These are phyloP conservation scores for Lojkania enalia DNA, from an alignment of 2,329 filamentous ascomycete genomes.

Conservation along the genomic window DNA sequence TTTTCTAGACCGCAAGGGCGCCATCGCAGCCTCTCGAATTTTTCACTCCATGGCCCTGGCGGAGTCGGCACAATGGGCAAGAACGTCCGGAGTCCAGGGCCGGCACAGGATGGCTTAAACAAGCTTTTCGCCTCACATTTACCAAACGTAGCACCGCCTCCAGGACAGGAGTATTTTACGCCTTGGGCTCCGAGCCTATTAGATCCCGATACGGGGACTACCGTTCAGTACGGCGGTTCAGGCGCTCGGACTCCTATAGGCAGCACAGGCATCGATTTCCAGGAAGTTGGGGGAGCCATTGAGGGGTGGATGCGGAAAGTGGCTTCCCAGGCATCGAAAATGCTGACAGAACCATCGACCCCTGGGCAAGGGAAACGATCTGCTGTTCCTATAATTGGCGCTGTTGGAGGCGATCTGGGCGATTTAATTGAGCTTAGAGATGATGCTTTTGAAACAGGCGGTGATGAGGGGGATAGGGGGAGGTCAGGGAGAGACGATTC, in stretches of 20 bases:
- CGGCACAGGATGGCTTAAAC: slow-evolving; percentile 82
- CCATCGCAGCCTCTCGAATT: slow-evolving; percentile 41
- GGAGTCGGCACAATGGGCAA: slow-evolving; percentile 82
- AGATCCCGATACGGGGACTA: slow-evolving; percentile 35
- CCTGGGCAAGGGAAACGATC: slow-evolving; percentile 34
- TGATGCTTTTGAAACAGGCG: slow-evolving; percentile 56
- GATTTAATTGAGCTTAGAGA: slow-evolving; percentile 72
- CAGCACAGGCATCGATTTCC: slow-evolving; percentile 57
- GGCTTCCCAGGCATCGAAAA: slow-evolving; percentile 61
- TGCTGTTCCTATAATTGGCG: slow-evolving; percentile 43
- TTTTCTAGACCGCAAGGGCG: slow-evolving; percentile 42
- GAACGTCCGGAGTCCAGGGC: slow-evolving; percentile 73
- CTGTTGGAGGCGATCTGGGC: slow-evolving; percentile 53
- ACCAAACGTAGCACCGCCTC: slow-evolving; percentile 68
- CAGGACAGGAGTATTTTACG: slow-evolving; percentile 59
- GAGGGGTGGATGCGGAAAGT: slow-evolving; percentile 90
- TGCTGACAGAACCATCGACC: slow-evolving; percentile 39
- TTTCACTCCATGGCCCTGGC: slow-evolving; percentile 76
- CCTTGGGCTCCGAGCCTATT: slow-evolving; percentile 44
- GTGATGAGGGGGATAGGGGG: slow-evolving; percentile 36
- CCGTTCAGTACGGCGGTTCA: slow-evolving; percentile 31
- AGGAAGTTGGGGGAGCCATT: slow-evolving; percentile 83
- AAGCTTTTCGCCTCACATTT: slow-evolving; percentile 82
- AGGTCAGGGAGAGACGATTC: slow-evolving; percentile 22
- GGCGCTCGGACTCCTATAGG: slow-evolving; percentile 34